A percentile compares a stretch with the other conserved stretches of the same genome.
Conservation (phyloP, 2,329 filamentous ascomycete species). For the Lachnellula suecica region DNA sequence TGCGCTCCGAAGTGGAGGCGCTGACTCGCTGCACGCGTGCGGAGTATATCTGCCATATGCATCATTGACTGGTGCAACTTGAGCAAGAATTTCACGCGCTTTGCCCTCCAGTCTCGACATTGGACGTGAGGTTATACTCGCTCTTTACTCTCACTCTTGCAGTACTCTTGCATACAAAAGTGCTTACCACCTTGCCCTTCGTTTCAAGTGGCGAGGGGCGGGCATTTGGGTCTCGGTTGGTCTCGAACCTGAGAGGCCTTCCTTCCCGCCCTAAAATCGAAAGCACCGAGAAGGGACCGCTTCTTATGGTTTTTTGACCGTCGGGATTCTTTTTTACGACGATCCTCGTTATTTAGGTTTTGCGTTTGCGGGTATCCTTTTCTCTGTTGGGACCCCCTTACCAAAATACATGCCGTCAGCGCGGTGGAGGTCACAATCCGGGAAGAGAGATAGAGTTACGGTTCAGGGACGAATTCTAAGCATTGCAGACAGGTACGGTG, state of each 20-base stretch:
- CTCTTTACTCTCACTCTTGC: too few species aligned
- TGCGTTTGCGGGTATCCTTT: not conserved
- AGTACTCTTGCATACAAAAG: not conserved
- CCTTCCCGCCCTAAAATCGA: not conserved
- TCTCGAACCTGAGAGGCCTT: not conserved
- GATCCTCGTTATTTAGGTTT: not conserved
- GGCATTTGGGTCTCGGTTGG: not conserved
- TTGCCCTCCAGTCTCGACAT: too few species aligned
- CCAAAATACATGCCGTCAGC: not conserved
- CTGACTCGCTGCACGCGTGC: not conserved
- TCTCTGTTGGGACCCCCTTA: not conserved
- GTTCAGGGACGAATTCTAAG: not conserved
- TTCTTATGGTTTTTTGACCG: not conserved
- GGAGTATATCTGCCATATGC: too few species aligned
- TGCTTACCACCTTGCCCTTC: too few species aligned
- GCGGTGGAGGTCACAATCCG: not conserved
- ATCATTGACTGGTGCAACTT: not conserved
- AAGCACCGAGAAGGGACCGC: not conserved
- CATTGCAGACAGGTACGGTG: too few species aligned
- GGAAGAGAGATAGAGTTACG: not conserved
- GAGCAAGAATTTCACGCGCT: not conserved
- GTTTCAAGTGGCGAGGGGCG: constrained; percentile 1
- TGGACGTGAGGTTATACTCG: too few species aligned
- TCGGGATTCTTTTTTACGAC: not conserved
- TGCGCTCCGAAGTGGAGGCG: not conserved